Percentiles rank a stretch among this genome's conserved stretches.
These are phyloP conservation scores for Zopfochytrium polystomum DNA, from an alignment of 371 early-diverging fungal genomes.

Conservation along the genomic window DNA sequence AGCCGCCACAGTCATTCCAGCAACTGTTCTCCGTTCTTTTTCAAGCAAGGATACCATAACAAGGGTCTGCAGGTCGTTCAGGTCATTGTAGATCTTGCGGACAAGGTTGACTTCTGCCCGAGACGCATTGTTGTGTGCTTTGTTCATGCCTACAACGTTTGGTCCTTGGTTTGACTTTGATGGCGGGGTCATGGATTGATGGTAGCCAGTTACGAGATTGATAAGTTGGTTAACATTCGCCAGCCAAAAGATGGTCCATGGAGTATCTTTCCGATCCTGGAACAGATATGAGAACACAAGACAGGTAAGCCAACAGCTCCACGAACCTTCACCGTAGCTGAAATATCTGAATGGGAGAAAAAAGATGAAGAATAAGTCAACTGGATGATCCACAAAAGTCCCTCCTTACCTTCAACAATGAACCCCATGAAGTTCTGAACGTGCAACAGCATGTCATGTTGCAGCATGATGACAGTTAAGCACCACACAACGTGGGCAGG, in stretches of 20 bases:
- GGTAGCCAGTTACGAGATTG: not conserved
- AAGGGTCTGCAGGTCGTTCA: conserved; percentile 3
- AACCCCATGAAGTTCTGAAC: conserved; percentile 7
- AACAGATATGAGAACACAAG: not conserved
- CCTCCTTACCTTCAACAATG: conserved; percentile 13
- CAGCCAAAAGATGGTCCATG: conserved; percentile 23
- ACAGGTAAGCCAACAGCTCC: not conserved
- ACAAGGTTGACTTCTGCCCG: conserved; percentile 17
- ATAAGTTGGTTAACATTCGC: conserved; percentile 22
- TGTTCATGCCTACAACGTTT: no score
- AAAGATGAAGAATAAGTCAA: not conserved
- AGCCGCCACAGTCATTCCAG: conserved; percentile 15
- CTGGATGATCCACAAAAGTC: not conserved
- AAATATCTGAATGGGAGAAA: not conserved
- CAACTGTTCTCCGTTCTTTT: conserved; percentile 17
- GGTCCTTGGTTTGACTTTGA: no score
- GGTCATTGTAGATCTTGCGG: conserved; percentile 11
- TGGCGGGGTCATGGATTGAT: no score
- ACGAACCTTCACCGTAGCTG: no score
- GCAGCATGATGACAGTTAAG: conserved; percentile 15
- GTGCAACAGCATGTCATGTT: conserved; percentile 21
- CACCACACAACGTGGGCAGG: conserved; percentile 22
- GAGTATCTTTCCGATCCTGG: not conserved
- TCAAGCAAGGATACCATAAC: conserved; percentile 13
- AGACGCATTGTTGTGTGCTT: conserved; percentile 21